Conservation (phyloP, 352 stramenopile species). For the Pythium angustatum region DNA sequence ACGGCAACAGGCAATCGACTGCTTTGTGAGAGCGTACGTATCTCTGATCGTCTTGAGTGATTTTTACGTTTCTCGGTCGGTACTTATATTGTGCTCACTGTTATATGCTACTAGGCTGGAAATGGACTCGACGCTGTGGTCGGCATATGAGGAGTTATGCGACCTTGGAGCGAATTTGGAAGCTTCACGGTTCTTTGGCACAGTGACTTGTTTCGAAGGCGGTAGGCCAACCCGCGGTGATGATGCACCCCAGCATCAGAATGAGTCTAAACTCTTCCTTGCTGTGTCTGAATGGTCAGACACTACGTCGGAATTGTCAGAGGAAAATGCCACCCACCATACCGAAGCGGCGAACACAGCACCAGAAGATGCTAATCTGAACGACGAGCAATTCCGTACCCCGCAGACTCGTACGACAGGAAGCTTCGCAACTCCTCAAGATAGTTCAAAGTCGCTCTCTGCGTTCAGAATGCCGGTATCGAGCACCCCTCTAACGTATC, state of each 20-base stretch:
- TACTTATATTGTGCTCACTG: no score
- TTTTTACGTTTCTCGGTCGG: no score
- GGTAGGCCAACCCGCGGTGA: background rate
- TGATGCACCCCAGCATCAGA: background rate
- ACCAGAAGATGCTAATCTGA: background rate
- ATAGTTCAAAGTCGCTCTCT: background rate
- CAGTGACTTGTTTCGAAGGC: conserved; percentile 34
- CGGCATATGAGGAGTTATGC: conserved; percentile 92
- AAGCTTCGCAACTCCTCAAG: conserved; percentile 10
- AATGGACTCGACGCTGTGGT: conserved; percentile 91
- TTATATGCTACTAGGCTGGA: conserved; percentile 66
- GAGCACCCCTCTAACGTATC: conserved; percentile 12
- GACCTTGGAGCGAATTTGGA: conserved; percentile 87
- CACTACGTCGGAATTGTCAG: background rate
- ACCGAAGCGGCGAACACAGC: conserved; percentile 3
- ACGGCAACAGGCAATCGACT: conserved; percentile 88
- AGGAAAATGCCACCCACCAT: conserved; percentile 5
- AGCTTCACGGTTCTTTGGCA: conserved; percentile 61
- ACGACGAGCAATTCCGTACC: conserved; percentile 22
- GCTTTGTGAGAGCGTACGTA: conserved; percentile 83
- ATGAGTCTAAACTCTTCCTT: background rate
- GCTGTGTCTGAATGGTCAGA: background rate
- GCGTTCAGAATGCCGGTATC: conserved; percentile 1
- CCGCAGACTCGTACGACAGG: conserved; percentile 12
- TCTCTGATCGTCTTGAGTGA: no score